Conservation (phyloP, 257 asterid species). For the Henckelia pumila region DNA sequence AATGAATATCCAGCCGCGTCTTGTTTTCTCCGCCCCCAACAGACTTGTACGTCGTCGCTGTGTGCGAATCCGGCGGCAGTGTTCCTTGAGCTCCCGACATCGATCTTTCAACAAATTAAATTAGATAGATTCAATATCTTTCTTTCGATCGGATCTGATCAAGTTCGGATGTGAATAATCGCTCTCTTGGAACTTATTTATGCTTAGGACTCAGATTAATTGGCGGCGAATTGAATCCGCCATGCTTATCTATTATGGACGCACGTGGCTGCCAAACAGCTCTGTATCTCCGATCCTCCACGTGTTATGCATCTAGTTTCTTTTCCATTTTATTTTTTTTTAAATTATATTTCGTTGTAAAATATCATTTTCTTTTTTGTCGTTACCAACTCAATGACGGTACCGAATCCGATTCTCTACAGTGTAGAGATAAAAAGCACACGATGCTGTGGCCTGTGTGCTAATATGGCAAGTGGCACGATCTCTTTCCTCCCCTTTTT, state of each 20-base stretch:
- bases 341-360: too few relatives aligned
- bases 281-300: constrained; percentile 6
- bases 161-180: not conserved
- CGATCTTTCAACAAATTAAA: not conserved
- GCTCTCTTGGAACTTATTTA: not conserved
- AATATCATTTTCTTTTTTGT: too few relatives aligned
- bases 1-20: constrained; percentile 52
- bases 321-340: not conserved
- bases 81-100: constrained; percentile 99
- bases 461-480: too few relatives aligned
- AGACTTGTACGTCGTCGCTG: constrained; percentile 73
- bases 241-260: constrained; percentile 9
- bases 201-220: not conserved
- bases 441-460: too few relatives aligned
- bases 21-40: constrained; percentile 62
- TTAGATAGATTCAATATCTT: not conserved
- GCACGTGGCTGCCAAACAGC: constrained; percentile 30
- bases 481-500: too few relatives aligned
- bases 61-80: constrained; percentile 67
- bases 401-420: too few relatives aligned
- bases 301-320: constrained; percentile 21
- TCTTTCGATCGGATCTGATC: not conserved
- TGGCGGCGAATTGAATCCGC: constrained; percentile 1
- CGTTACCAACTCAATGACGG: too few relatives aligned
- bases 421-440: too few relatives aligned